Evolutionary conservation across 352 stramenopile species (phyloP).

Genomic region (Phytophthora cryptogea): DNA sequence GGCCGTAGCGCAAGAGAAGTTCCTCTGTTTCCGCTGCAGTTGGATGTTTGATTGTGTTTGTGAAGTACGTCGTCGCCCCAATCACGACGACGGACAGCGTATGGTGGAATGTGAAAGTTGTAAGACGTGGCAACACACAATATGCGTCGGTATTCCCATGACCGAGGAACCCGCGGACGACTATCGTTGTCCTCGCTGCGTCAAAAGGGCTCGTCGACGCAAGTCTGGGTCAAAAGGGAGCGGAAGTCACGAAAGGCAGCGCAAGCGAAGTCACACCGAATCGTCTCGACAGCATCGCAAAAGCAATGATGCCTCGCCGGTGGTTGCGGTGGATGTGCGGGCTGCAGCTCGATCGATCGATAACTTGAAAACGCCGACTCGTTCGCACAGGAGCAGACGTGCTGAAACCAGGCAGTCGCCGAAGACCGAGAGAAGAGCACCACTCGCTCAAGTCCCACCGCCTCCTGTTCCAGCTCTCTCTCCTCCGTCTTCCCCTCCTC

Average conservation of each 20-base stretch:
- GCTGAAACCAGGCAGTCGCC: slow-evolving; percentile 11
- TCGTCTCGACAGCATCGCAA: slow-evolving; percentile 11
- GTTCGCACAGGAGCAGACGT: slow-evolving; percentile 24
- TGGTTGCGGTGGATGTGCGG: slow-evolving; percentile 22
- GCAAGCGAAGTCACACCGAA: slow-evolving; percentile 20
- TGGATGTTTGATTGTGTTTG: slow-evolving; percentile 80
- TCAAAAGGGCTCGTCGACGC: slow-evolving; percentile 31
- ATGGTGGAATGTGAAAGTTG: slow-evolving; percentile 82
- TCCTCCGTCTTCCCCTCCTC: slow-evolving; percentile 29
- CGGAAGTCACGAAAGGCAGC: slow-evolving; percentile 27
- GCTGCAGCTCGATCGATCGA: slow-evolving; percentile 23
- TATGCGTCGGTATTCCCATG: slow-evolving; percentile 63
- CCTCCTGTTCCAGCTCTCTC: slow-evolving; percentile 20
- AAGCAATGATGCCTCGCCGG: slow-evolving; percentile 21
- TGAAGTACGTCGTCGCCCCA: slow-evolving; percentile 47
- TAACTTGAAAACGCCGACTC: slow-evolving; percentile 12
- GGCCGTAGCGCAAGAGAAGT: slow-evolving; percentile 51
- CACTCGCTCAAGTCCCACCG: slow-evolving; percentile 11
- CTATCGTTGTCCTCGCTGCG: slow-evolving; percentile 64
- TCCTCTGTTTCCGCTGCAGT: slow-evolving; percentile 64
- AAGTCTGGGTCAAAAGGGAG: slow-evolving; percentile 25
- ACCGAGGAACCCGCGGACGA: slow-evolving; percentile 48
- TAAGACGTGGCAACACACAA: slow-evolving; percentile 76
- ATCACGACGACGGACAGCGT: slow-evolving; percentile 68
- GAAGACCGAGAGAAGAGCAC: slow-evolving; percentile 29